Base-by-base conservation (phyloP, 2,329 filamentous ascomycete species). In the Pseudogymnoascus sp. region DNA sequence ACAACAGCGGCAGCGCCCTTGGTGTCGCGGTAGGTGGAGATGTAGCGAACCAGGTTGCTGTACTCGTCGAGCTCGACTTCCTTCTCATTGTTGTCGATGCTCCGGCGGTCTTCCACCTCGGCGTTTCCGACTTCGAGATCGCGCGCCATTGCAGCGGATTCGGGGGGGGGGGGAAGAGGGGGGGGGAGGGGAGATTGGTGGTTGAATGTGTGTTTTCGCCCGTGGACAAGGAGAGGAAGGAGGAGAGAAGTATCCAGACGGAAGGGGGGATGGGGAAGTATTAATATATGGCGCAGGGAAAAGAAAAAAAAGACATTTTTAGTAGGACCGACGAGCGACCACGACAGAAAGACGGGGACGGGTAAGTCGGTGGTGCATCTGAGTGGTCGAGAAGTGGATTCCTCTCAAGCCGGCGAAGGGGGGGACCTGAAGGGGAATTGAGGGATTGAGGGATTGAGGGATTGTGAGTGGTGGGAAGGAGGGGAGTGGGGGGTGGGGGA, bases 1-100 rank as follows among this genome's bases (percentile, higher is more conserved):
- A 76, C 79, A 54, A 73, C 75, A 65, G 77, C 75, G 14, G 78
- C 79, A 48, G 76, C 77, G 62, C 79, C 78, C 73, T 83, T 83
- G 65, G 83, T 80, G 76, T 86, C 84, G 71, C 81, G 82, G 76
- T 87, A 87, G 73, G 83, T 85, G 68, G 84, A 85, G 75, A 88
- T 88, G 78, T 86, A 88, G 72, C 85, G 83, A 73, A 87, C 85
- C 63, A 88, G 79, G 62, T 85, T 84, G 69, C 82, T 81, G 77
- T 88, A 88, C 75, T 88, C 85, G 74, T 87, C 85, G 76, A 71
- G 63, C 34, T 66, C 48, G 36, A 71, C 69, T 14, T 68, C 67
- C 64, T 69, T 68, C 64, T 72, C 68, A 60, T 60, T 60, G 48
- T 67, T 64, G 25, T 34, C 54, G n/a, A 64, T 61, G 54, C 54